phyloP scores from a whole-genome alignment of 2,329 filamentous ascomycete genomes.

The Apiospora phragmitis region DNA sequence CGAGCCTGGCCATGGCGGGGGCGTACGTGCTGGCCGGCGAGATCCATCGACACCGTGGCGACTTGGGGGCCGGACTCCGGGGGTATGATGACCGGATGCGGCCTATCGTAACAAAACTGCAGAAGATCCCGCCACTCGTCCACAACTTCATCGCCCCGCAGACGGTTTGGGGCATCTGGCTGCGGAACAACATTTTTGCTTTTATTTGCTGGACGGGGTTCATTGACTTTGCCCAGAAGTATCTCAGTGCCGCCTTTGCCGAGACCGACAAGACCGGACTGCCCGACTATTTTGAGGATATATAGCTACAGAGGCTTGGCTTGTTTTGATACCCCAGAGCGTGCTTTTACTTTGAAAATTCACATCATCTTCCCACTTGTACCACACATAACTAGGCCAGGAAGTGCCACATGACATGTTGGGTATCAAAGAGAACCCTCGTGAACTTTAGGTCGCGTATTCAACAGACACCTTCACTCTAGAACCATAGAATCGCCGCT shows the following conservation, averaged over 20 bases:
- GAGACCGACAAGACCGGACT: not conserved
- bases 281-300: not conserved
- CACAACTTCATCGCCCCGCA: slow-evolving; percentile 42
- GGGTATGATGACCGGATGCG: slow-evolving; percentile 38
- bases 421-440: no score
- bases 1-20: slow-evolving; percentile 46
- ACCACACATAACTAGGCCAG: not conserved
- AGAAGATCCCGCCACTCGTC: slow-evolving; percentile 33
- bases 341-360: no score
- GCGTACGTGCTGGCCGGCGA: slow-evolving; percentile 61
- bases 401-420: no score
- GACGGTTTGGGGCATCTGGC: slow-evolving; percentile 44
- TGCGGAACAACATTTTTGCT: slow-evolving; percentile 43
- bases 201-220: slow-evolving; percentile 39
- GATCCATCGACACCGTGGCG: slow-evolving; percentile 28
- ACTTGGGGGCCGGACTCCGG: slow-evolving; percentile 33
- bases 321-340: not conserved
- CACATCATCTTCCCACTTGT: not conserved
- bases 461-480: not conserved
- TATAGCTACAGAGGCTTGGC: not conserved
- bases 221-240: slow-evolving; percentile 30
- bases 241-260: slow-evolving; percentile 20
- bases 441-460: not conserved
- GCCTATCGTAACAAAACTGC: slow-evolving; percentile 35
- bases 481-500: not conserved